Evolutionary conservation across 164 flowering plant species (phyloP).

Genomic region (Brasenia schreberi): DNA sequence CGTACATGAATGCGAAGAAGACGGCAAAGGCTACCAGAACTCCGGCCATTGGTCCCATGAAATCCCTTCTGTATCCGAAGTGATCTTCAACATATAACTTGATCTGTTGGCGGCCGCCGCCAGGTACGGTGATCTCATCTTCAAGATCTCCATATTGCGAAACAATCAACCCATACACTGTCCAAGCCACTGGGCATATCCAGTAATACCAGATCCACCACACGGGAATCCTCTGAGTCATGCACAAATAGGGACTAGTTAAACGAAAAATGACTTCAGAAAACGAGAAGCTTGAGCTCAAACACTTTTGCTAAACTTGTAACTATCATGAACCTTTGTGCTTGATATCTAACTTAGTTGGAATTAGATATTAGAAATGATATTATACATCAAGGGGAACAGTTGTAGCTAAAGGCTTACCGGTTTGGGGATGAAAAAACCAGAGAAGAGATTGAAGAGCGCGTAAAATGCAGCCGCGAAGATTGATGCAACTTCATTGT

Average conservation of each 20-base stretch:
- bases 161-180: conserved; percentile 65
- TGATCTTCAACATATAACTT: conserved; percentile 34
- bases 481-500: conserved; percentile 32
- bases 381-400: not conserved
- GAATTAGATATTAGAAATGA: not conserved
- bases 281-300: not conserved
- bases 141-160: conserved; percentile 64
- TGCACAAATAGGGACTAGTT: not conserved
- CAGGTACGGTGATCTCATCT: conserved; percentile 28
- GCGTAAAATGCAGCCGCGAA: conserved; percentile 67
- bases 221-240: conserved; percentile 63
- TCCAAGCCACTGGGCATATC: conserved; percentile 89
- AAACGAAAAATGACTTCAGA: not conserved
- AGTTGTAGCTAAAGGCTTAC: conserved; percentile 21
- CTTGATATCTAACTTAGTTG: not conserved
- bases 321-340: not conserved
- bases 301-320: not conserved
- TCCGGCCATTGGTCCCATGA: conserved; percentile 71
- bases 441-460: conserved; percentile 78
- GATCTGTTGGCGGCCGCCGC: conserved; percentile 11
- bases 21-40: conserved; percentile 59
- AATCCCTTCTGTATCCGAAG: conserved; percentile 44
- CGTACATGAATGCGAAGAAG: conserved; percentile 67
- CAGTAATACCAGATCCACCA: conserved; percentile 97
- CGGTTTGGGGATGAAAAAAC: conserved; percentile 73